Evolutionary conservation across 345 rosid genomes (phyloP), one percentile per base, ranked within the genome.

Genomic region (Eucalyptus erythrocorys): DNA sequence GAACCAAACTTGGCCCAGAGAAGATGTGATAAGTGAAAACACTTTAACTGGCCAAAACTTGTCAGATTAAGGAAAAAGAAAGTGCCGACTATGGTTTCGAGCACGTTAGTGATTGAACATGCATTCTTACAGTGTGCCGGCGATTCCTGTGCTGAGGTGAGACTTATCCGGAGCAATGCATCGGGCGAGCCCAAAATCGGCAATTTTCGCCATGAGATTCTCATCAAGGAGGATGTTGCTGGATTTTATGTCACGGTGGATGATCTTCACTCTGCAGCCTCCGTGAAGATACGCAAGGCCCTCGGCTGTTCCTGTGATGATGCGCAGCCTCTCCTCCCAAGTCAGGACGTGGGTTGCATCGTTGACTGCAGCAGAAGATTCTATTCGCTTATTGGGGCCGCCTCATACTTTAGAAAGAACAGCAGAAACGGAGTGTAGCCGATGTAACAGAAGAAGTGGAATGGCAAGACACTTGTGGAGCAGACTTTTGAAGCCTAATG

Each of bases 171-270:
- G n/a, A 45, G 90, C 92, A 80, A 89, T 90, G 64, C 94, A 93
- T n/a, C 97, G 94, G 43, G 91, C 96, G 17, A 96, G 97, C 82
- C 99, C 99, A 64, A 96, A 97, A 92, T 96, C 99, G 1, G 98
- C 97, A 79, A 97, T 96, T 88, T 97, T 97, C 7, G 99, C 97
- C 85, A 90, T 92, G 21, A 93, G 91, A 61, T 94, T 88, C 88
- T 93, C 91, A 68, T 95, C 99, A 37, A 97, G 94, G 55, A 96
- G 95, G 92, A 96, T 89, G 87, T 97, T 96, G 90, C 99, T 95
- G 12, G 96, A 92, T 91, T 97, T 96, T 71, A 97, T 95, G 91
- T 97, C 99, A 90, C 98, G 90, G 86, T 97, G 99, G 86, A 97
- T 93, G 88, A 97, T 97, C 76, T 91, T 95, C 16, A 91, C 93